phyloP scores from a whole-genome alignment of 257 asterid genomes.

The Coffea canephora region DNA sequence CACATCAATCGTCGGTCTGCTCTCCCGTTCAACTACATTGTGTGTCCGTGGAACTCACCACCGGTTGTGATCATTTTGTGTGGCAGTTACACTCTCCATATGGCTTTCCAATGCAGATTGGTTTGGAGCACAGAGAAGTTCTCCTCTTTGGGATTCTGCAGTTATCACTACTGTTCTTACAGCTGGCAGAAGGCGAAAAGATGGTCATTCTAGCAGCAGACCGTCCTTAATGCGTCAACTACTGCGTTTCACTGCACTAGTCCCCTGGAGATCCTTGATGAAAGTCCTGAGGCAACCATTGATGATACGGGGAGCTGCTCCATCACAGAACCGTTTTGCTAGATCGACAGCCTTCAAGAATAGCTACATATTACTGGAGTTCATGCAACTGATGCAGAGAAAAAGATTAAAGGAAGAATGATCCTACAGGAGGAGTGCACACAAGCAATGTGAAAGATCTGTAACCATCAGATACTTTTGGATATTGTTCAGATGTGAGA shows the following conservation, averaged over 20 bases:
- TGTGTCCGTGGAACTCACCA: too few species aligned
- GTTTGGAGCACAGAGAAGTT: not conserved
- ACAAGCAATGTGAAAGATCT: not conserved
- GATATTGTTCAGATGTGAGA: not conserved
- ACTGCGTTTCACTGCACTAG: constrained; percentile 23
- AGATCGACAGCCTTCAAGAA: constrained; percentile 84
- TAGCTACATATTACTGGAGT: constrained; percentile 11
- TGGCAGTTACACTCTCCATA: not conserved
- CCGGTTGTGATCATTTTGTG: not conserved
- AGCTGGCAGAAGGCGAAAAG: not conserved
- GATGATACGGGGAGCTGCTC: constrained; percentile 86
- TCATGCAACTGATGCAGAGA: not conserved
- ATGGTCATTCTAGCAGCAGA: not conserved
- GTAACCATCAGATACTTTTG: not conserved
- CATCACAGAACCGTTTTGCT: constrained; percentile 95
- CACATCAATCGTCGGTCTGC: not conserved
- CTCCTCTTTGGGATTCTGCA: not conserved
- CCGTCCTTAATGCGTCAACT: constrained; percentile 13
- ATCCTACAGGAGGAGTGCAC: not conserved
- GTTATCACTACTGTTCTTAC: not conserved
- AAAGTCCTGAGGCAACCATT: constrained; percentile 88
- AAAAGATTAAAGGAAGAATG: not conserved
- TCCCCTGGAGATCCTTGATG: constrained; percentile 38
- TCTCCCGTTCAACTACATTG: not conserved
- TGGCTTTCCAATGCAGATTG: not conserved